A percentile compares a stretch with the other conserved stretches of the same genome.
phyloP scores from a whole-genome alignment of 345 rosid species.

The Draba incana region DNA sequence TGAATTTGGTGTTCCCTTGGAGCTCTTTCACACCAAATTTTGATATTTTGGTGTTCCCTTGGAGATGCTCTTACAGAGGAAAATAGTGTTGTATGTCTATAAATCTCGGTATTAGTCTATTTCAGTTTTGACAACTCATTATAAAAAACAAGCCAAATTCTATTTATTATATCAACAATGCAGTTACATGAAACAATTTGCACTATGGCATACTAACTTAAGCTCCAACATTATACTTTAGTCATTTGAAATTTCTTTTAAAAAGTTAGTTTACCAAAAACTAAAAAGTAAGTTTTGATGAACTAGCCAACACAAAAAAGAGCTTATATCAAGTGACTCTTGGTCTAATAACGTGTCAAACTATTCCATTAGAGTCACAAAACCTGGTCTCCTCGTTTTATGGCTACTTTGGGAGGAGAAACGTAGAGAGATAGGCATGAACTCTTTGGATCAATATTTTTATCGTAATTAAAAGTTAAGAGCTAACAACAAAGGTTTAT shows the following conservation, averaged over 20 bases:
- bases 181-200: background rate
- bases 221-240: background rate
- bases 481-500: background rate
- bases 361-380: too few species aligned
- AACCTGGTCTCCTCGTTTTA: too few species aligned
- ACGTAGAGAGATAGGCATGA: too few species aligned
- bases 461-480: background rate
- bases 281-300: background rate
- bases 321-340: too few species aligned
- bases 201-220: background rate
- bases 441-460: too few species aligned
- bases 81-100: conserved; percentile 14
- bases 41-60: too few species aligned
- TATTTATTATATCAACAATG: conserved; percentile 1
- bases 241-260: background rate
- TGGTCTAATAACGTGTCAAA: too few species aligned
- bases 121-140: conserved; percentile 25
- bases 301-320: background rate
- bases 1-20: too few species aligned
- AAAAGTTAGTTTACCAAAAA: background rate
- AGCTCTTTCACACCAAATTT: too few species aligned
- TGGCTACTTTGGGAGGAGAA: too few species aligned
- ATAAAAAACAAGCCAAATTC: background rate
- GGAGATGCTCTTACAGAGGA: too few species aligned
- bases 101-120: conserved; percentile 19